These are phyloP conservation scores for Scedosporium aurantiacum DNA, from an alignment of 2,329 filamentous ascomycete species.

Conservation along the genomic window DNA sequence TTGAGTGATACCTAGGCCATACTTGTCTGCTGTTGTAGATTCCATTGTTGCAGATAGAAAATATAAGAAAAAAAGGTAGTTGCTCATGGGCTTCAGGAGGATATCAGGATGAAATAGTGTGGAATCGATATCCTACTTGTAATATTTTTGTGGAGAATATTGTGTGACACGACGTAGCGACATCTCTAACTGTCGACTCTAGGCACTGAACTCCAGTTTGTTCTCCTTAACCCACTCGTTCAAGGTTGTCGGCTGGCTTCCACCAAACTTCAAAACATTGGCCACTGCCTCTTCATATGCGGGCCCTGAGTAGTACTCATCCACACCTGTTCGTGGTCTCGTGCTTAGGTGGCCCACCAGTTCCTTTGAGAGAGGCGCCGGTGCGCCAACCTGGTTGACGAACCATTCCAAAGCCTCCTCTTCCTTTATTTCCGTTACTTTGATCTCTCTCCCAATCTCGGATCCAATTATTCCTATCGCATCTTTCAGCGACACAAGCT, in stretches of 20 bases:
- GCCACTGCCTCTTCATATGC: neutral
- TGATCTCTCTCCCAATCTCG: conserved; percentile 19
- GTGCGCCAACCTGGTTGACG: neutral
- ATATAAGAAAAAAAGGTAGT: too few species aligned
- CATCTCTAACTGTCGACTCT: neutral
- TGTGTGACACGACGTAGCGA: too few species aligned
- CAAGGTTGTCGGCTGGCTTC: neutral
- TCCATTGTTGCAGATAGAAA: too few species aligned
- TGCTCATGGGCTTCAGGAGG: too few species aligned
- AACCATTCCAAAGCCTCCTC: neutral
- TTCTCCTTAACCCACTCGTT: neutral
- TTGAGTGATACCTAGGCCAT: too few species aligned
- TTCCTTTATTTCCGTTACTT: conserved; percentile 6
- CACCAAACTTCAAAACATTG: neutral
- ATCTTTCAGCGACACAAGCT: conserved; percentile 20
- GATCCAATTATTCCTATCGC: conserved; percentile 17
- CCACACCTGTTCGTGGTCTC: neutral
- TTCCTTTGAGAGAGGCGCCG: neutral
- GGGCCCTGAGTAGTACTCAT: neutral
- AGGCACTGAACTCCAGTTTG: neutral
- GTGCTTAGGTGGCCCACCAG: neutral
- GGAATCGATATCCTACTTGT: too few species aligned
- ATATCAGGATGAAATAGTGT: too few species aligned
- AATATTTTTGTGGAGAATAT: too few species aligned
- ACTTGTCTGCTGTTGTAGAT: too few species aligned